Base-by-base conservation (phyloP, 2,329 filamentous ascomycete genomes). In the Claviceps sp. region DNA sequence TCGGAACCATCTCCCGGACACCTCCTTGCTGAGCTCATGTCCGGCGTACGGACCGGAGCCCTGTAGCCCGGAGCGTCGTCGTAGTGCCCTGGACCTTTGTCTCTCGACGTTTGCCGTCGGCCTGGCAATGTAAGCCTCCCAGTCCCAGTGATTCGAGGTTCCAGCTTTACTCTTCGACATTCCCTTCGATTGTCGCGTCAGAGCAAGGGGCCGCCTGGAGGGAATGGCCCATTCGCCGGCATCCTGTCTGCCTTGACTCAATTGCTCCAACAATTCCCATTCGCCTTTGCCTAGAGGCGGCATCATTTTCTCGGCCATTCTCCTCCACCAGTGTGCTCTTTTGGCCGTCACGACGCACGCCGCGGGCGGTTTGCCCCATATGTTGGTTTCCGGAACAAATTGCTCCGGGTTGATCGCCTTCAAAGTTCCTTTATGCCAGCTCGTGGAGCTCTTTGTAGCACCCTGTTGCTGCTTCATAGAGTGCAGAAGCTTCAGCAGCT, bases 271-370 rank as follows among this genome's bases (percentile, higher is more conserved):
- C 14, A 72, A 60, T 14, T 81, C 69, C 78, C 78, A 84, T 59
- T 83, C 77, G 18, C 67, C 65, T 30, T 62, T 65, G 6, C 70
- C 70, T 16, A 84, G 53, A 0, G 81, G 81, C n/a, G 78, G 76
- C 58, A 78, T 65, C 6, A 80, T 55, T 54, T 72, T 76, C 13
- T 70, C 62, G 1, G 73, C 64, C 16, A 69, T 59, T 4, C 52
- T 52, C 40, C 63, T 70, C 74, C 77, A 84, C 66, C 73, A 76
- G 22, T 63, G 67, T 30, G 67, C 71, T 47, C 66, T 59, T 54
- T 74, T 75, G 9, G 68, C 69, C n/a, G 69, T 65, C 7, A 64
- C 58, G 1, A 73, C 59, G 44, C 63, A 70, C 5, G 65, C 57
- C 3, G 67, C 54, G 1, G 73, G 63, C 0, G 71, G 71, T 2